Evolutionary conservation across 306 rosid genomes (phyloP).

Genomic region (Albizia julibrissin): DNA sequence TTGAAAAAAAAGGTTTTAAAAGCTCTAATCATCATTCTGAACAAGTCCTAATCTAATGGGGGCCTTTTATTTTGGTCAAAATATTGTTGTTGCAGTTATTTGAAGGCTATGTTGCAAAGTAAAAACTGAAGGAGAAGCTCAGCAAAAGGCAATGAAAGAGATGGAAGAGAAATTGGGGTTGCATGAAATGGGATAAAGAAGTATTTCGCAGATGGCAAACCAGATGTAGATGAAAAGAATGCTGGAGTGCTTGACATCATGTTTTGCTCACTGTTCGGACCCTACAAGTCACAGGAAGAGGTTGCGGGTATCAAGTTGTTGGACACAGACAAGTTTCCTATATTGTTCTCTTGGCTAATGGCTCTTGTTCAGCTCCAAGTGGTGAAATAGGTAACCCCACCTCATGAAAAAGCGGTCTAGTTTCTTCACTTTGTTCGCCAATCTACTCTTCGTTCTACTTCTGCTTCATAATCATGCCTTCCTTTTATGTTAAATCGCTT

Average conservation of each 20-base stretch:
- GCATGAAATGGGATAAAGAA: conserved; percentile 43
- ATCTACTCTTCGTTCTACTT: conserved; percentile 3
- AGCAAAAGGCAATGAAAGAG: conserved; percentile 26
- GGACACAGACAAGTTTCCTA: conserved; percentile 39
- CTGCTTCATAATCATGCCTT: not conserved
- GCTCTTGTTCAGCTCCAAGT: conserved; percentile 23
- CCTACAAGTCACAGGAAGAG: conserved; percentile 30
- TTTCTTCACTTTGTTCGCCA: conserved; percentile 26
- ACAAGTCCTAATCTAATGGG: not conserved
- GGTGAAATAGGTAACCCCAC: conserved; percentile 28
- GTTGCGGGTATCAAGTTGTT: conserved; percentile 23
- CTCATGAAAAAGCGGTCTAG: conserved; percentile 27
- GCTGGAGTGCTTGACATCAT: conserved; percentile 33
- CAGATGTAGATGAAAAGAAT: not conserved
- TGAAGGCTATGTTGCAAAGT: not conserved
- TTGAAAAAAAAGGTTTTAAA: too few species aligned
- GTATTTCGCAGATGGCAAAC: conserved; percentile 28
- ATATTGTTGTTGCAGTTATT: conserved; percentile 3
- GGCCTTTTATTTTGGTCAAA: not conserved
- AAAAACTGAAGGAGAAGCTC: conserved; percentile 40
- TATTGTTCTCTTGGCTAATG: conserved; percentile 35
- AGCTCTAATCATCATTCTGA: too few species aligned
- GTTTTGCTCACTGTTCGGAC: conserved; percentile 2
- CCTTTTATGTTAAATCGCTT: not conserved
- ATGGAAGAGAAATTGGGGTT: conserved; percentile 25